Evolutionary conservation across 768 basidiomycete genomes (phyloP).

Genomic region (Termitomyces titanicus): DNA sequence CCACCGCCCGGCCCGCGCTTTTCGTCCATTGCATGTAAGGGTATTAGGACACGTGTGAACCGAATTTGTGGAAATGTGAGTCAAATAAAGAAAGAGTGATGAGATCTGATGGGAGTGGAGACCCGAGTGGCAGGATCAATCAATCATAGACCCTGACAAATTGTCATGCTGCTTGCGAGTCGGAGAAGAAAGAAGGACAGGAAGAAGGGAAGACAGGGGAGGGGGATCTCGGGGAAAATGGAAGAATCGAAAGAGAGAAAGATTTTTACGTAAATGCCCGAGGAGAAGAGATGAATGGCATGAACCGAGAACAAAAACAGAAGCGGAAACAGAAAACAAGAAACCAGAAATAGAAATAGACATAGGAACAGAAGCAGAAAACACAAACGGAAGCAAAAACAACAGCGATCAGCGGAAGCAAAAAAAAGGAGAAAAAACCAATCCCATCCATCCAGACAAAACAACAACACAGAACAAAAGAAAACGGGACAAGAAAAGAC

Average conservation of each 20-base stretch:
- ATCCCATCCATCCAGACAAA: no score
- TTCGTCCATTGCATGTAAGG: not conserved
- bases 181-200: not conserved
- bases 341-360: no score
- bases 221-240: no score
- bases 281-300: no score
- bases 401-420: not conserved
- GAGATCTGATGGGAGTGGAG: not conserved
- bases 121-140: conserved; percentile 17
- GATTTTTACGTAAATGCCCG: not conserved
- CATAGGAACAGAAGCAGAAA: not conserved
- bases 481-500: not conserved
- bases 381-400: not conserved
- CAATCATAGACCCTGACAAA: conserved; percentile 7
- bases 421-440: no score
- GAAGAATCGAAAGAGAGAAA: not conserved
- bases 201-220: not conserved
- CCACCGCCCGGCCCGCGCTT: not conserved
- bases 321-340: no score
- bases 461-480: no score
- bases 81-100: not conserved
- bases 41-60: not conserved
- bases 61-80: not conserved
- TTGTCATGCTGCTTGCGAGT: not conserved
- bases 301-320: not conserved